Base-by-base conservation (phyloP, 306 rosid genomes). In the Castanopsis chinensis region DNA sequence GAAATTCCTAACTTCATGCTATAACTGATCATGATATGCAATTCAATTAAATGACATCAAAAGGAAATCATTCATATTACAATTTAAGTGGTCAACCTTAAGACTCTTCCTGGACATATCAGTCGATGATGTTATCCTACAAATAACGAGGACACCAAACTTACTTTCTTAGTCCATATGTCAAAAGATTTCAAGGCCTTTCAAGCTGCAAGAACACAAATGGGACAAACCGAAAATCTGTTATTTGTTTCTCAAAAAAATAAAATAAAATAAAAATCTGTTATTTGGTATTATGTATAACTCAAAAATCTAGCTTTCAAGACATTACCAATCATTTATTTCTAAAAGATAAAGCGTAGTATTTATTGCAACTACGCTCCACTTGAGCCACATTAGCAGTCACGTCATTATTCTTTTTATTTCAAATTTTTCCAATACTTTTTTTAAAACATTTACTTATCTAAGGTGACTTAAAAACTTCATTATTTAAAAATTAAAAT, bases 181-280 rank as follows among this genome's bases (percentile, higher is more conserved):
- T 87, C 89, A 93, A 81, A 80, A 94, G 87, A 69, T 87, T 81
- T 97, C 99, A 95, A 58, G 94, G 96, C 84, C 97, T 88, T 87
- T 89, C 96, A 73, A 95, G 99, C 97, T 95, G 85, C 87, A 83
- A 73, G 60, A 76, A 59, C 49, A 75, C 21, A 81, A 2, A 57
- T 49, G 61, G 76, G 74, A 43, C 9, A 6, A 11, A 54, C 59
- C 27, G 35, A 69, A 55, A 23, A 19, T 45, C 51, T 33, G 41
- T 68, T 21, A 45, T 32, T 53, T 55, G 45, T 25, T 25, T 25
- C 27, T 25, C 27, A 25, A 25, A 25, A 25, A 25, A 25, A n/a
- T n/a, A n/a, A n/a, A n/a, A n/a, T n/a, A n/a, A n/a, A n/a, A n/a
- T n/a, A n/a, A 69, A 55, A 23, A 19, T 45, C 51, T 33, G 41